phyloP scores from a whole-genome alignment of 805 yeast species.

The Nematodospora valgi region DNA sequence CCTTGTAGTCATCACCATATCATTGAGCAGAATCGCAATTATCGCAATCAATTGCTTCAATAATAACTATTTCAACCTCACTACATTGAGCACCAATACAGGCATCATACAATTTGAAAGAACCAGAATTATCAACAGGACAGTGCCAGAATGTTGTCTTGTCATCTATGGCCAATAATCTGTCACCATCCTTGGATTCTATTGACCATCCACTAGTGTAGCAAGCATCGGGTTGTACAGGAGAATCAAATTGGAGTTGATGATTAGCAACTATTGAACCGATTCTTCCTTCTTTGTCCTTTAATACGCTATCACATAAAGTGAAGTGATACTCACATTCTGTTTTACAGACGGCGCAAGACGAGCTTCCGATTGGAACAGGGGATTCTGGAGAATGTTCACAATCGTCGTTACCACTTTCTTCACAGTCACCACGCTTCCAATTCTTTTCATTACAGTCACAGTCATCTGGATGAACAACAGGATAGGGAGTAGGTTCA shows the following conservation, averaged over 20 bases:
- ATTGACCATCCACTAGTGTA: slow-evolving; percentile 4
- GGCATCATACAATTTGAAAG: slow-evolving; percentile 4
- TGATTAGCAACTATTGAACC: slow-evolving; percentile 10
- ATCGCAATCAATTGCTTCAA: no score
- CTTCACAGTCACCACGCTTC: background rate
- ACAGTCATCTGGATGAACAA: no score
- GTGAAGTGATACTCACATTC: slow-evolving; percentile 29
- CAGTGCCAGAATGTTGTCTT: slow-evolving; percentile 4
- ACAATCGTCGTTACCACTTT: slow-evolving; percentile 1
- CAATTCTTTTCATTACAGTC: no score
- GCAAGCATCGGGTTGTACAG: slow-evolving; percentile 7
- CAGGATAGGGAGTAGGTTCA: no score
- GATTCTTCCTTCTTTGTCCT: slow-evolving; percentile 11
- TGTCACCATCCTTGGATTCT: slow-evolving; percentile 1
- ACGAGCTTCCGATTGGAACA: no score
- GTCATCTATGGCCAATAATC: slow-evolving; percentile 2
- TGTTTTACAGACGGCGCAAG: slow-evolving; percentile 2
- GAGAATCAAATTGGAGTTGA: slow-evolving; percentile 6
- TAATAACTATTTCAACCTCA: slow-evolving; percentile 2
- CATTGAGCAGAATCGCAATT: background rate
- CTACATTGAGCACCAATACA: slow-evolving; percentile 4
- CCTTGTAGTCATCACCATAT: background rate
- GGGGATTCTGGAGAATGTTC: no score
- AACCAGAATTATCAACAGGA: slow-evolving; percentile 2
- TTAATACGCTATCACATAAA: slow-evolving; percentile 48